These are phyloP conservation scores for Domatiomyces catenatus DNA, from an alignment of 2,329 filamentous ascomycete genomes.

Conservation along the genomic window DNA sequence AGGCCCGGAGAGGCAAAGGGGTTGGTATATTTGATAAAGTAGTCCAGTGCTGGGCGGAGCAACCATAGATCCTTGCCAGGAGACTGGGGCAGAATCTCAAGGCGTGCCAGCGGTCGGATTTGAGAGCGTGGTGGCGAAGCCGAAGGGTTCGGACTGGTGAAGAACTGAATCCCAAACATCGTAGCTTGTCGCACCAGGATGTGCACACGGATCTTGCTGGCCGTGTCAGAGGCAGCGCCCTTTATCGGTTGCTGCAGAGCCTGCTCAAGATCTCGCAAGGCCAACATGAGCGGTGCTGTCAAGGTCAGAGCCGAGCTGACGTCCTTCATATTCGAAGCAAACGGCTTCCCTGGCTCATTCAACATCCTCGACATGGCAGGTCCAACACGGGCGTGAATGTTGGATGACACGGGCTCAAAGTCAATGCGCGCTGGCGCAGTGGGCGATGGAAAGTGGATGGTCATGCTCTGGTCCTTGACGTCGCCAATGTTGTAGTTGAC, in stretches of 20 bases:
- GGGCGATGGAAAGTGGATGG: constrained; percentile 4
- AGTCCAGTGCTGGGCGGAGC: constrained; percentile 14
- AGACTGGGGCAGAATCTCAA: constrained; percentile 11
- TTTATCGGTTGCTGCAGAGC: not conserved
- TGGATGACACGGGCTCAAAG: constrained; percentile 9
- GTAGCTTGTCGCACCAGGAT: constrained; percentile 9
- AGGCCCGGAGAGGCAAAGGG: constrained; percentile 11
- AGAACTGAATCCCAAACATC: constrained; percentile 13
- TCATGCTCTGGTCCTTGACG: constrained; percentile 5
- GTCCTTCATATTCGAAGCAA: constrained; percentile 3
- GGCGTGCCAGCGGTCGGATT: constrained; percentile 10
- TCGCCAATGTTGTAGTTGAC: constrained; percentile 8
- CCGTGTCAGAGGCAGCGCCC: not conserved
- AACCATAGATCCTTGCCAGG: constrained; percentile 11
- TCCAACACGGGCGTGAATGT: constrained; percentile 10
- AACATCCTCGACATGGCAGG: not conserved
- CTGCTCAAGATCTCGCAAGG: constrained; percentile 19
- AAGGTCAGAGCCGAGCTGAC: constrained; percentile 21
- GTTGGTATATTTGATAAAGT: constrained; percentile 13
- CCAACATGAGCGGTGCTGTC: constrained; percentile 29
- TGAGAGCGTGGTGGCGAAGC: constrained; percentile 5
- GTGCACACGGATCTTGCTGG: constrained; percentile 11
- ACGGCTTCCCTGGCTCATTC: not conserved
- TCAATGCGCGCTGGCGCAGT: constrained; percentile 5
- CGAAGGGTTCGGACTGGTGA: constrained; percentile 4